Percentiles rank a stretch among this genome's conserved stretches.
Conservation (phyloP, 2,329 filamentous ascomycete genomes). For the Colletotrichum acutatum region DNA sequence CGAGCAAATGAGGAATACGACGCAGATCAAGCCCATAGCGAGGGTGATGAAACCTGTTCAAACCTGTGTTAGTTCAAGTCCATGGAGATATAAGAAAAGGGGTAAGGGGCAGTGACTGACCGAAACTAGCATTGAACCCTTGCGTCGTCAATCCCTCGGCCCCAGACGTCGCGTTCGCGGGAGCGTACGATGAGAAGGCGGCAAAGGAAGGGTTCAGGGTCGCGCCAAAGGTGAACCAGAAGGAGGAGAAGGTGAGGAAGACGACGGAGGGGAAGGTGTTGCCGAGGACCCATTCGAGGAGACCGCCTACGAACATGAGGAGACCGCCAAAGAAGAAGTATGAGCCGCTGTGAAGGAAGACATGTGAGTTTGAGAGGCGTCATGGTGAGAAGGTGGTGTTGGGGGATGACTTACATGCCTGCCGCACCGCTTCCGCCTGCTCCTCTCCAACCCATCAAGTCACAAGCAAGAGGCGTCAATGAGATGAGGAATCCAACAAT, state of each 20-base stretch:
- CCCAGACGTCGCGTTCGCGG: constrained; percentile 44
- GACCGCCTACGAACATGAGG: constrained; percentile 60
- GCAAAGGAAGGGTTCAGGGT: constrained; percentile 65
- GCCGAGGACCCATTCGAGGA: constrained; percentile 67
- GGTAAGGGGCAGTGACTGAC: constrained; percentile 46
- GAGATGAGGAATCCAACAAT: constrained; percentile 63
- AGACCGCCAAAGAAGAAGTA: constrained; percentile 66
- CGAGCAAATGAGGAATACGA: constrained; percentile 76
- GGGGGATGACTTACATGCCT: constrained; percentile 52
- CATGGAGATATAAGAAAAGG: background rate
- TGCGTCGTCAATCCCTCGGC: constrained; percentile 56
- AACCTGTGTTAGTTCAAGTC: constrained; percentile 33
- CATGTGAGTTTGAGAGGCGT: background rate
- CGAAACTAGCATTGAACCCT: constrained; percentile 66
- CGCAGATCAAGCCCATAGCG: constrained; percentile 73
- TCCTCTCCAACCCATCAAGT: constrained; percentile 66
- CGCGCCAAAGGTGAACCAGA: constrained; percentile 67
- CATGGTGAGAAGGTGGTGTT: background rate
- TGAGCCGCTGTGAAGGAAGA: constrained; percentile 52
- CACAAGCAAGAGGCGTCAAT: constrained; percentile 59
- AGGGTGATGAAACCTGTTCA: constrained; percentile 68
- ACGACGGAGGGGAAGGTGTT: constrained; percentile 70
- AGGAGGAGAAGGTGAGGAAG: constrained; percentile 63
- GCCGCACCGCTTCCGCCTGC: constrained; percentile 60
- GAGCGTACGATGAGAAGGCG: constrained; percentile 57